Percentiles rank a stretch among this genome's conserved stretches.
Evolutionary conservation across 2,329 filamentous ascomycete genomes (phyloP).

Genomic region (Truncatella angustata): DNA sequence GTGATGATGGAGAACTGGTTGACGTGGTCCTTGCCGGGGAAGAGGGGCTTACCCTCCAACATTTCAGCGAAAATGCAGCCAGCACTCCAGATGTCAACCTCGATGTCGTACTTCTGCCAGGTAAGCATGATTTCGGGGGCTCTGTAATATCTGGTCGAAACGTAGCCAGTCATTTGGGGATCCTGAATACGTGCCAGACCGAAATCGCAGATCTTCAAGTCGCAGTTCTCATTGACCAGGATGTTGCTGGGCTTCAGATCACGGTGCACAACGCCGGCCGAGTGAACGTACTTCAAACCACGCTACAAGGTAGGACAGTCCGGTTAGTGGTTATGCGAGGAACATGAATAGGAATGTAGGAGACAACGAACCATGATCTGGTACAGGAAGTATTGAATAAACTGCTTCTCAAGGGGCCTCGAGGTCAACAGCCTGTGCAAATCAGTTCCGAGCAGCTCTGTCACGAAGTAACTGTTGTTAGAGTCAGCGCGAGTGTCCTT

Average conservation of each 20-base stretch:
- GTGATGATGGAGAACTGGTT: constrained; percentile 99
- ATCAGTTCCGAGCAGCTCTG: constrained; percentile 94
- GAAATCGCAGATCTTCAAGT: constrained; percentile 99
- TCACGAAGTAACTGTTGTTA: constrained; percentile 82
- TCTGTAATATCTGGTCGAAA: constrained; percentile 97
- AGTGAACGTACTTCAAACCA: constrained; percentile 98
- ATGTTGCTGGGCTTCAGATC: constrained; percentile 99
- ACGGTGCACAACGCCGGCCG: constrained; percentile 93
- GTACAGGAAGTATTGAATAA: constrained; percentile 99
- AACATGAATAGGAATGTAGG: no score
- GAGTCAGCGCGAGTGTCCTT: neutral
- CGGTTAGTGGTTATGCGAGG: no score
- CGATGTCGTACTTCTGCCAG: constrained; percentile 99
- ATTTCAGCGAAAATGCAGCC: constrained; percentile 99
- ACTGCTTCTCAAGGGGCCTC: constrained; percentile 95
- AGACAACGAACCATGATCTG: constrained; percentile 79
- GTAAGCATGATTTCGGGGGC: constrained; percentile 99
- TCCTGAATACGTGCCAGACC: constrained; percentile 96
- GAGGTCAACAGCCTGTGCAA: constrained; percentile 94
- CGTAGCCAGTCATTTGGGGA: constrained; percentile 99
- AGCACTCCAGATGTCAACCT: constrained; percentile 99
- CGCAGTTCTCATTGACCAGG: constrained; percentile 98
- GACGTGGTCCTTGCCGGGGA: constrained; percentile 98
- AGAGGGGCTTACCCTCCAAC: constrained; percentile 96
- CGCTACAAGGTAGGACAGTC: constrained; percentile 54